Evolutionary conservation across 306 rosid genomes (phyloP).

Genomic region (Cucumis hystrix): DNA sequence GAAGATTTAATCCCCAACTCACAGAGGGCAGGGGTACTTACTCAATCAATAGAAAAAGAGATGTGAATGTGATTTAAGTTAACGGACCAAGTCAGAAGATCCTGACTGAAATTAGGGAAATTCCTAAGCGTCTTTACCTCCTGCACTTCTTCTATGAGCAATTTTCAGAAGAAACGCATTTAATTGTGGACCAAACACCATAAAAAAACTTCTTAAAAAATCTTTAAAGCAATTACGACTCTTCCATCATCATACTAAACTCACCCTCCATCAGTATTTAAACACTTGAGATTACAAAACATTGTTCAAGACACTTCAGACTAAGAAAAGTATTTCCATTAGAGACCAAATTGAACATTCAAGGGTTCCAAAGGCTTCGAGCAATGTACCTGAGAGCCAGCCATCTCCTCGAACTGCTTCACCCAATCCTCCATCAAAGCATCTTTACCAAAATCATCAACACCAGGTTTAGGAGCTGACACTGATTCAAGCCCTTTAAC

Average conservation of each 20-base stretch:
- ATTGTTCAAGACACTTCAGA: background rate
- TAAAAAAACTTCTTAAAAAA: background rate
- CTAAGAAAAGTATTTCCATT: background rate
- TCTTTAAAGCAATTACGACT: background rate
- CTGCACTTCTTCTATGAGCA: background rate
- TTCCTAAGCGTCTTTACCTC: background rate
- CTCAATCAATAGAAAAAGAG: background rate
- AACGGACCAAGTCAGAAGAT: background rate
- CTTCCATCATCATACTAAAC: background rate
- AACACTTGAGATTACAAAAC: background rate
- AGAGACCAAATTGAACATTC: background rate
- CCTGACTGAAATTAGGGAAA: background rate
- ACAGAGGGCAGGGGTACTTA: background rate
- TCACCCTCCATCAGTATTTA: background rate
- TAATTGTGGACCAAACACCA: background rate
- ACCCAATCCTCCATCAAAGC: conserved; percentile 83
- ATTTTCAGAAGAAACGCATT: background rate
- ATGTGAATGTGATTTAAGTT: background rate
- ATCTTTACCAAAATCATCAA: conserved; percentile 47
- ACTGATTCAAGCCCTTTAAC: conserved; percentile 63
- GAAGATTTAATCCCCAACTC: background rate
- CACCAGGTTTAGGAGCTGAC: conserved; percentile 20
- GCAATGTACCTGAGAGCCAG: conserved; percentile 57
- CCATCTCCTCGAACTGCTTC: conserved; percentile 79
- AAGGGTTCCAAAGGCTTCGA: background rate